Base-by-base conservation (phyloP, 1,284 basidiomycete species). In the Bondarzewia mesenterica region DNA sequence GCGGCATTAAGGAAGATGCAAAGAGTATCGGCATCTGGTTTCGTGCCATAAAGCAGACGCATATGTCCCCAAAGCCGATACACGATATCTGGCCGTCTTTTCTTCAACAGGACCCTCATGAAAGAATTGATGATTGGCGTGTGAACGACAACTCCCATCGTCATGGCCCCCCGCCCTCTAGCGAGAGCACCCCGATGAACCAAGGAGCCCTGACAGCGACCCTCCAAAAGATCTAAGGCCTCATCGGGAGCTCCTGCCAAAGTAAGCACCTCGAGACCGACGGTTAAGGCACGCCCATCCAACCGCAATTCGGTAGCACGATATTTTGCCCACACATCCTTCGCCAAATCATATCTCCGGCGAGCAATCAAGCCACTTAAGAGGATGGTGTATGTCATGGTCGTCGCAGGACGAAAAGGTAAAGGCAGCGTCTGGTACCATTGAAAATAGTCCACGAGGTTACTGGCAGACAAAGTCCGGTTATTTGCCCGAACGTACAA, bases 1-100 rank as follows among this genome's bases (percentile, higher is more conserved):
- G 80, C 81, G 0, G 79, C 69, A 42, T 78, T 72, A 36, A 89
- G 71, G 14, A 90, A 58, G 46, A 82, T 70, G 37, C 71, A 69
- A 48, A 90, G 70, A 25, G 81, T 76, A 39, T 65, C 60, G 2
- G 68, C 60, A 49, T 83, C 75, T 0, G 82, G 83, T 1, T 63
- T 56, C 1, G 82, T 66, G 7, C 64, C 70, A 59, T 82, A 89
- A 4, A 84, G 57, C 0, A 60, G 50, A 1, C 66, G 64, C 64
- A 85, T 73, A 15, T 74, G 58, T 18, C 80, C 77, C 78, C 82
- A 89, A 6, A 89, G 55, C 38, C 66, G 66, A 58, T 82, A 83
- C 2, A 82, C 72, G 2, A 73, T 61, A 54, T 83, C 81, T 0
- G 80, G 82, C 4, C 80, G 72, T 14, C 69, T 66, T 15, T 69